phyloP scores from a whole-genome alignment of 1,284 basidiomycete species.

The Boletus sp. region DNA sequence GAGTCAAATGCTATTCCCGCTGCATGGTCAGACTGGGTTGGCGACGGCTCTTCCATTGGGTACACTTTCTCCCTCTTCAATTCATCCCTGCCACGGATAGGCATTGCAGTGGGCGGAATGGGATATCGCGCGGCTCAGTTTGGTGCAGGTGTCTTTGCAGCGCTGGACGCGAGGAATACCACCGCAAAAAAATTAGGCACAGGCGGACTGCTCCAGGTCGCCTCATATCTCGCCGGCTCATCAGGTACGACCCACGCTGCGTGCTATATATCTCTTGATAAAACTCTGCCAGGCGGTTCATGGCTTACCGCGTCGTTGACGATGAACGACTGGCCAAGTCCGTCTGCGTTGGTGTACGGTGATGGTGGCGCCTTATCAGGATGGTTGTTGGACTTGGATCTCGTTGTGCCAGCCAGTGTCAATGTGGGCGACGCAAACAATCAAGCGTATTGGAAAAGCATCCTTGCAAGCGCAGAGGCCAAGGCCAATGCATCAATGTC shows the following conservation, averaged over 20 bases:
- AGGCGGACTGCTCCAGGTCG: slow-evolving; percentile 62
- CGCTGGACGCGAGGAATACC: slow-evolving; percentile 55
- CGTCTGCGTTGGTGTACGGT: slow-evolving; percentile 52
- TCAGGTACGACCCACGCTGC: slow-evolving; percentile 43
- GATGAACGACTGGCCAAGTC: slow-evolving; percentile 55
- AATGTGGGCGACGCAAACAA: slow-evolving; percentile 45
- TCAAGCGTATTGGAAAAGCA: slow-evolving; percentile 55
- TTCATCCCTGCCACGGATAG: slow-evolving; percentile 46
- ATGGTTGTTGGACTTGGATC: slow-evolving; percentile 56
- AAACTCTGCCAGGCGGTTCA: slow-evolving; percentile 48
- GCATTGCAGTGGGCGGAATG: slow-evolving; percentile 56
- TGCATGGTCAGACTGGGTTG: slow-evolving; percentile 60
- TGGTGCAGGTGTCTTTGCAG: slow-evolving; percentile 54
- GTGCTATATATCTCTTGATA: background rate
- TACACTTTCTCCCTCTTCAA: slow-evolving; percentile 45
- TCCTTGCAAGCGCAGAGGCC: slow-evolving; percentile 53
- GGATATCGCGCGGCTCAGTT: slow-evolving; percentile 59
- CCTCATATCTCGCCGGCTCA: slow-evolving; percentile 57
- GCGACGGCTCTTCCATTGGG: slow-evolving; percentile 48
- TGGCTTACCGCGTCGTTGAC: slow-evolving; percentile 58
- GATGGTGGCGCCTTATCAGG: slow-evolving; percentile 45
- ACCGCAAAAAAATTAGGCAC: slow-evolving; percentile 54
- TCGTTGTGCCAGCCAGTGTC: slow-evolving; percentile 50
- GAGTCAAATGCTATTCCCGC: slow-evolving; percentile 38
- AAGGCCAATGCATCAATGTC: slow-evolving; percentile 54